Percentiles rank a stretch among this genome's conserved stretches.
Evolutionary conservation across 176 grass and related monocot genomes (phyloP).

Genomic region (Oryza punctata): DNA sequence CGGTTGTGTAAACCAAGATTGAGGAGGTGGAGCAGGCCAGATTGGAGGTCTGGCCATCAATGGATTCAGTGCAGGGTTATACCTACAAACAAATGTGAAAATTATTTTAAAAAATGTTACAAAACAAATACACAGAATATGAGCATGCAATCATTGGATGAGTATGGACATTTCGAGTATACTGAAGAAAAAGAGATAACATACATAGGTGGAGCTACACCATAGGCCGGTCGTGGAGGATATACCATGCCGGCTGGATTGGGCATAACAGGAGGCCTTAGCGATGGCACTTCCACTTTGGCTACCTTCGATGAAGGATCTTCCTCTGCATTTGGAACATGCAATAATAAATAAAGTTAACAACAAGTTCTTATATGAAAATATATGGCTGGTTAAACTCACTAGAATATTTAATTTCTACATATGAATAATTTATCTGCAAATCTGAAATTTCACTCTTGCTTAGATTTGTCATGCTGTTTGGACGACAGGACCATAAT

Average conservation of each 20-base stretch:
- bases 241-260: conserved; percentile 57
- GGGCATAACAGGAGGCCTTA: conserved; percentile 60
- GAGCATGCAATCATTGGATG: background rate
- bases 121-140: background rate
- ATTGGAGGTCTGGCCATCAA: conserved; percentile 55
- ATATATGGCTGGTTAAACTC: conserved; percentile 28
- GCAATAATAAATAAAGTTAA: conserved; percentile 23
- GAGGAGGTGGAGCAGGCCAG: conserved; percentile 58
- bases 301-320: conserved; percentile 70
- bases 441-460: background rate
- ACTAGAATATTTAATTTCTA: background rate
- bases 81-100: conserved; percentile 54
- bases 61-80: conserved; percentile 67
- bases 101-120: conserved; percentile 15
- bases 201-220: conserved; percentile 75
- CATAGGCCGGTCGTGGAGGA: conserved; percentile 65
- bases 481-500: background rate
- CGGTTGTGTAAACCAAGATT: conserved; percentile 72
- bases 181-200: conserved; percentile 29
- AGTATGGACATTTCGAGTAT: background rate
- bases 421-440: background rate
- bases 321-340: conserved; percentile 65
- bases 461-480: background rate
- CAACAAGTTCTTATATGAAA: background rate
- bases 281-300: conserved; percentile 73